Percentiles rank a stretch among this genome's conserved stretches.
Conservation (phyloP, 441 rosid genomes). For the Mallotus japonicus region DNA sequence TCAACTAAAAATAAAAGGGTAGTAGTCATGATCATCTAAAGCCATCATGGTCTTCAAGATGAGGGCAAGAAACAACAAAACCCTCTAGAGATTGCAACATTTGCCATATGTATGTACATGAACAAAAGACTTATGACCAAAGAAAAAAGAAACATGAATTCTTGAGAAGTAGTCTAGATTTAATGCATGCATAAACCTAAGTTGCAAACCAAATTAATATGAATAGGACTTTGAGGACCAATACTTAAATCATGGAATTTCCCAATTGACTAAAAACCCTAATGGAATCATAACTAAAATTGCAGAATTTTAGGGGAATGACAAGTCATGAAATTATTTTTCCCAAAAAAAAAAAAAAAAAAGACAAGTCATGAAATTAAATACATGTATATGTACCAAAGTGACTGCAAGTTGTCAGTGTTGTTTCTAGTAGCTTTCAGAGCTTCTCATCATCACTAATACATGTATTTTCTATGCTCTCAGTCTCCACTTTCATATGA, state of each 20-base stretch:
- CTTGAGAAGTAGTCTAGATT: constrained; percentile 3
- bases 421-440: constrained; percentile 10
- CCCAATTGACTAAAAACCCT: constrained; percentile 15
- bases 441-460: not conserved
- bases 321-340: constrained; percentile 10
- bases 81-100: not conserved
- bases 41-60: not conserved
- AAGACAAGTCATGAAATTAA: no score
- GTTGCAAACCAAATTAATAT: constrained; percentile 34
- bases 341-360: no score
- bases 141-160: constrained; percentile 3
- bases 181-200: constrained; percentile 24
- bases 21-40: no score
- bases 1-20: no score
- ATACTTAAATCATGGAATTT: not conserved
- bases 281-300: constrained; percentile 19
- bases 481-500: not conserved
- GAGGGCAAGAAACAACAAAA: not conserved
- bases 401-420: constrained; percentile 19
- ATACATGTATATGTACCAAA: not conserved
- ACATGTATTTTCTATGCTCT: not conserved
- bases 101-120: not conserved
- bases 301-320: constrained; percentile 15
- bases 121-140: not conserved
- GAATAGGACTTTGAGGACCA: not conserved